Percentiles rank a stretch among this genome's conserved stretches.
These are phyloP conservation scores for Naganishia cerealis DNA, from an alignment of 1,284 basidiomycete species.

Conservation along the genomic window DNA sequence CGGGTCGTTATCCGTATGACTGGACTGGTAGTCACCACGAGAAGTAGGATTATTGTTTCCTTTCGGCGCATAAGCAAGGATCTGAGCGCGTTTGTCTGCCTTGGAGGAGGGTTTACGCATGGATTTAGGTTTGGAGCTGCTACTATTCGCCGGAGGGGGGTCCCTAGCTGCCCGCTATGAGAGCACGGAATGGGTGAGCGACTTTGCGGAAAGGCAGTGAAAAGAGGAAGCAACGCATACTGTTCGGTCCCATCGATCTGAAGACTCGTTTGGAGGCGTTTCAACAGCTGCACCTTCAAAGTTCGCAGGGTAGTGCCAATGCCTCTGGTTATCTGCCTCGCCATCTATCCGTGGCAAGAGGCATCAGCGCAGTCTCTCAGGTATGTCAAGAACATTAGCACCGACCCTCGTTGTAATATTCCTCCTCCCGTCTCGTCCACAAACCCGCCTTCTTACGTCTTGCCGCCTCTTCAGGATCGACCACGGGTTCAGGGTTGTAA, in stretches of 20 bases:
- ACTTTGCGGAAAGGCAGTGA: not conserved
- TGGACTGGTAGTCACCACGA: not conserved
- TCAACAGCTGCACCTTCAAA: conserved; percentile 50
- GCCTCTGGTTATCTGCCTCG: conserved; percentile 51
- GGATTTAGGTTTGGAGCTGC: conserved; percentile 5
- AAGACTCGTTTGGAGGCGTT: conserved; percentile 31
- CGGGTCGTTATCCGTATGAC: conserved; percentile 35
- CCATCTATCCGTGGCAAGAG: not conserved
- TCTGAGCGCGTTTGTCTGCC: conserved; percentile 22
- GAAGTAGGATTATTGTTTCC: conserved; percentile 15
- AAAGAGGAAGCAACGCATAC: conserved; percentile 30
- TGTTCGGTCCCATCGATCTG: conserved; percentile 45
- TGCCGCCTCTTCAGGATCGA: conserved; percentile 39
- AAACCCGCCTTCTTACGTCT: conserved; percentile 46
- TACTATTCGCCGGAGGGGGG: conserved; percentile 7
- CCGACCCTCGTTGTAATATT: conserved; percentile 53
- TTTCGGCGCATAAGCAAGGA: conserved; percentile 28
- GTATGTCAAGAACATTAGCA: conserved; percentile 1
- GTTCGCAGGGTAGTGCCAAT: conserved; percentile 56
- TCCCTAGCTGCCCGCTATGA: conserved; percentile 38
- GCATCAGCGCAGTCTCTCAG: not conserved
- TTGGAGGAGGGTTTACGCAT: conserved; percentile 12
- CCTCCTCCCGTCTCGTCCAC: conserved; percentile 50
- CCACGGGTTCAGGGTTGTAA: conserved; percentile 44
- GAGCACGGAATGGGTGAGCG: not conserved